Conservation (phyloP, 768 basidiomycete species). For the Lactarius tabidus region DNA sequence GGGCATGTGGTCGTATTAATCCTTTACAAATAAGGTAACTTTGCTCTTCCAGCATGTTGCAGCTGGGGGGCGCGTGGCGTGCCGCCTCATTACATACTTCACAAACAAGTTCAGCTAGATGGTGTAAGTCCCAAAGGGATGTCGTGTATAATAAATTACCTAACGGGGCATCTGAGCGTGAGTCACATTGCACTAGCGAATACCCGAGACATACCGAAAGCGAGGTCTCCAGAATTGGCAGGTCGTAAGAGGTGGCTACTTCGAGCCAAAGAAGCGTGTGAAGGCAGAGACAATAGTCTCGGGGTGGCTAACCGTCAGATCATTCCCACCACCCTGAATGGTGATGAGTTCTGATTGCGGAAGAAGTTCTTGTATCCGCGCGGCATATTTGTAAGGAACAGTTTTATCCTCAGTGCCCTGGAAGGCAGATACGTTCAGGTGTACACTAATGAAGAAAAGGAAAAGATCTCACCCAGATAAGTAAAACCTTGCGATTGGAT, state of each 20-base stretch:
- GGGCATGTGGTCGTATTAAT: conserved; percentile 1
- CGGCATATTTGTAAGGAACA: conserved; percentile 52
- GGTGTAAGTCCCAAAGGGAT: background rate
- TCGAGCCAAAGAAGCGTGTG: conserved; percentile 20
- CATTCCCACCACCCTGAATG: conserved; percentile 52
- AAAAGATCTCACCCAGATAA: conserved; percentile 55
- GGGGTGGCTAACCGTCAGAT: conserved; percentile 31
- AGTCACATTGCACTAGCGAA: background rate
- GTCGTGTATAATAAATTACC: conserved; percentile 17
- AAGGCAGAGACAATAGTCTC: conserved; percentile 22
- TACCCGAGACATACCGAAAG: background rate
- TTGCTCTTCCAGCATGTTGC: background rate
- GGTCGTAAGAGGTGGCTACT: background rate
- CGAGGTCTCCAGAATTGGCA: conserved; percentile 7
- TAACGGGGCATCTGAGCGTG: background rate
- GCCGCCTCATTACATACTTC: conserved; percentile 5
- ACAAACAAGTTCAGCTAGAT: conserved; percentile 5
- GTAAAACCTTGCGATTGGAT: conserved; percentile 46
- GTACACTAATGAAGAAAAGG: background rate
- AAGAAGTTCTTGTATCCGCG: conserved; percentile 43
- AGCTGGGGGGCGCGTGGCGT: background rate
- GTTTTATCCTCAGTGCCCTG: conserved; percentile 59
- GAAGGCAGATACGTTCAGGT: background rate
- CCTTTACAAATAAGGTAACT: conserved; percentile 8
- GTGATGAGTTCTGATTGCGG: conserved; percentile 44